Base-by-base conservation (phyloP, 352 stramenopile genomes). In the Blastocystis hominis region DNA sequence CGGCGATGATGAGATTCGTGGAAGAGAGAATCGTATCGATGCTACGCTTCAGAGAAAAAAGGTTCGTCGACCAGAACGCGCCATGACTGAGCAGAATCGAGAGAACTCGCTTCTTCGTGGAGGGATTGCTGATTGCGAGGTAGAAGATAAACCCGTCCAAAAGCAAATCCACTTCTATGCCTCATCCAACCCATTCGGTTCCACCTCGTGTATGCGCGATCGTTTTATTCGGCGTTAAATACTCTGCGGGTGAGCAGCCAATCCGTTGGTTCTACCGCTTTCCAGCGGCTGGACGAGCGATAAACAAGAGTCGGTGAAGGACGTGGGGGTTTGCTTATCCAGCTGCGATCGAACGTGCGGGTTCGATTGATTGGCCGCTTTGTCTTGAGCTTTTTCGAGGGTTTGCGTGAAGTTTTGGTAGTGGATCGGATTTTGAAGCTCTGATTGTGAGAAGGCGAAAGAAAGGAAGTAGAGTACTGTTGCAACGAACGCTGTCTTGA, bases 221-320 rank as follows among this genome's bases (percentile, higher is more conserved):
- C n/a, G 72, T 69, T 20, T 64, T 84, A 46, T 84, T 84, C 3
- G 72, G 72, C 10, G 72, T 84, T 17, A 84, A 53, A 68, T 84
- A 84, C 20, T 47, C 72, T 84, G 34, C 1, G 38, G 30, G 5
- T 55, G n/a, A 84, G 4, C 24, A 30, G 34, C 0, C 5, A 34
- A 1, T 17, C 3, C 36, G 5, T 6, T 4, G 42, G 7, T 3
- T 44, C 10, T 17, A 84, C 72, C 55, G 17, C 68, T 66, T 47
- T 84, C 72, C 30, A 84, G n/a, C 24, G 72, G 72, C 9, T 40
- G 53, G 55, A 84, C 68, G 47, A 66, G 59, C 0, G 72, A 84
- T 4, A 84, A 34, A 53, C 72, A 84, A 7, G 17, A 53, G 36
- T 66, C 47, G 4, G 72, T 66, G 30, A 69, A 84, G 5, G 72